Evolutionary conservation across 2,329 filamentous ascomycete species (phyloP).

Genomic region (Penicillium vulpinum): DNA sequence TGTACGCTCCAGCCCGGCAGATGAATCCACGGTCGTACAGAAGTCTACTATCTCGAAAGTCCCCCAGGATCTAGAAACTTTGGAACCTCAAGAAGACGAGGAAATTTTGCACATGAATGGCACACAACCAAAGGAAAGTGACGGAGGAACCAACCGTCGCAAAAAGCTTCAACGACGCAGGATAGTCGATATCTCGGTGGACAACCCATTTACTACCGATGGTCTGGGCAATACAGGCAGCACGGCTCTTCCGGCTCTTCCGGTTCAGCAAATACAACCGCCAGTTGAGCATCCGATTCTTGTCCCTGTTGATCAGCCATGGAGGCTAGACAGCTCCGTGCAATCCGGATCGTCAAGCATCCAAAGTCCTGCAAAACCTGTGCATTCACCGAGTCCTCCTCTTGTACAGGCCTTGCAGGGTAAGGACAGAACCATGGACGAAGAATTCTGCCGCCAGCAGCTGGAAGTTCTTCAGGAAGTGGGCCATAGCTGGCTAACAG

Average conservation of each 20-base stretch:
- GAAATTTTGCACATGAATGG: constrained; percentile 14
- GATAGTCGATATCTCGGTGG: constrained; percentile 59
- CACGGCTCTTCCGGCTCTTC: constrained; percentile 32
- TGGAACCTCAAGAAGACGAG: constrained; percentile 18
- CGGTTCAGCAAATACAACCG: constrained; percentile 32
- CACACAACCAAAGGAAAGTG: constrained; percentile 25
- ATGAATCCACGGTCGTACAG: constrained; percentile 65
- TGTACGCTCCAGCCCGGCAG: constrained; percentile 66
- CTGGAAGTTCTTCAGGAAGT: constrained; percentile 84
- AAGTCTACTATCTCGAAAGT: constrained; percentile 54
- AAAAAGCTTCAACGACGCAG: constrained; percentile 56
- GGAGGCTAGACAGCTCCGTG: constrained; percentile 33
- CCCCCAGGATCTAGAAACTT: constrained; percentile 12
- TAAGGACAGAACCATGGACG: constrained; percentile 51
- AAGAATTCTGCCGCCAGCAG: constrained; percentile 81
- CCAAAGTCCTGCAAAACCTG: constrained; percentile 21
- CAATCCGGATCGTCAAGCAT: constrained; percentile 30
- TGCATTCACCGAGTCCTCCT: constrained; percentile 19
- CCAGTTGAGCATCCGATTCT: constrained; percentile 28
- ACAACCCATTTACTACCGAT: constrained; percentile 38
- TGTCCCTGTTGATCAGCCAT: constrained; percentile 29
- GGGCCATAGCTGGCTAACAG: constrained; percentile 83
- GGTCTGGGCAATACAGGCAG: constrained; percentile 30
- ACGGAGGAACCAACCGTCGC: constrained; percentile 39
- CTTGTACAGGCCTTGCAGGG: constrained; percentile 27